phyloP scores from a whole-genome alignment of 2,329 filamentous ascomycete genomes.

The Elsinoe arachidis region DNA sequence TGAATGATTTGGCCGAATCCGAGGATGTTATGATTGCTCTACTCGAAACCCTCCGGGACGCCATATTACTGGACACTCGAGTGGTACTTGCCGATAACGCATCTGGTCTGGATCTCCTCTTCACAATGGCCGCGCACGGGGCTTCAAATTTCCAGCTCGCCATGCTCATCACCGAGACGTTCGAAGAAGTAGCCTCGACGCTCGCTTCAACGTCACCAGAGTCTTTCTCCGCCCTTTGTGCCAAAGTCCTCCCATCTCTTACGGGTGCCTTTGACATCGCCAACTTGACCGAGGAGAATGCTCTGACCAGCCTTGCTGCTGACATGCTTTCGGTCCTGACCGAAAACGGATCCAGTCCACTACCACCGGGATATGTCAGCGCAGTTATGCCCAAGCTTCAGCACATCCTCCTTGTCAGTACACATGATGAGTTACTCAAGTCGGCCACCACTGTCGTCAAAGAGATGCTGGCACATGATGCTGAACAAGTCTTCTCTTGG shows the following conservation, averaged over 20 bases:
- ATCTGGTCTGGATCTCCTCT: conserved; percentile 72
- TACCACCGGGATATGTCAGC: conserved; percentile 78
- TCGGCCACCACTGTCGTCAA: conserved; percentile 79
- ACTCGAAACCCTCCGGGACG: conserved; percentile 74
- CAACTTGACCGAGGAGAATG: conserved; percentile 73
- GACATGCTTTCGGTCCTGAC: conserved; percentile 75
- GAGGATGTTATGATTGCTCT: conserved; percentile 89
- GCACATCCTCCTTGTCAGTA: conserved; percentile 68
- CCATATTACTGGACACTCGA: conserved; percentile 68
- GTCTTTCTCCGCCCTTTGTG: conserved; percentile 68
- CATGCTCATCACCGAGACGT: conserved; percentile 78
- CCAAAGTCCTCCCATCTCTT: conserved; percentile 77
- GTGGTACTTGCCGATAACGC: conserved; percentile 60
- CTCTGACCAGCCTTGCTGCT: conserved; percentile 75
- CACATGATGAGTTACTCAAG: conserved; percentile 81
- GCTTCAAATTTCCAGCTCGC: conserved; percentile 86
- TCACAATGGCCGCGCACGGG: conserved; percentile 79
- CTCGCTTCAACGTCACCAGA: conserved; percentile 57
- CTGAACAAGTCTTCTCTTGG: conserved; percentile 82
- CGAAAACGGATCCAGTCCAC: conserved; percentile 72
- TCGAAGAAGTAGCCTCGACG: conserved; percentile 72
- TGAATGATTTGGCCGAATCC: conserved; percentile 74
- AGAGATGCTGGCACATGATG: conserved; percentile 82
- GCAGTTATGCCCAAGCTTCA: conserved; percentile 82
- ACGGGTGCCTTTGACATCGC: conserved; percentile 86